Base-by-base conservation (phyloP, 768 basidiomycete species). In the Boletellus ananas region DNA sequence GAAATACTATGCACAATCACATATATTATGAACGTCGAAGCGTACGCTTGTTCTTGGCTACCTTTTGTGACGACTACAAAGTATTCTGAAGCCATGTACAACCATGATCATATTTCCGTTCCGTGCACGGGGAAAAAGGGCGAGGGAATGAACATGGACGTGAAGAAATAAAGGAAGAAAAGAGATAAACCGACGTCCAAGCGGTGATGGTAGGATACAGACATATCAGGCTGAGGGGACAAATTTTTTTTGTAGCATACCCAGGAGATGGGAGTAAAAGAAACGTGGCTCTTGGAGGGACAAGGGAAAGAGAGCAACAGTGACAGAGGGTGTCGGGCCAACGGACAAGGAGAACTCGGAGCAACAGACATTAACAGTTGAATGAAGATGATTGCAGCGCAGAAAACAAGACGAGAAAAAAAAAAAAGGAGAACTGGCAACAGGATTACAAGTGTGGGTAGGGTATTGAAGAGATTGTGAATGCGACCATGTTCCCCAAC, bases 191-290 rank as follows among this genome's bases (percentile, higher is more conserved):
- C 42, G 38, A 43, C 33, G 54, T 62, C 57, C 60, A 33, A 37
- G 42, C 33, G 47, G 45, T 44, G 57, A 56, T 38, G 51, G 56
- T 70, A 69, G 50, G 54, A 50, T 68, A 68, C 66, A 68, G 31
- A 64, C 52, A 58, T 57, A 59, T 58, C 56, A 53, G 20, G n/a
- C 43, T 43, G 17, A 49, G 43, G 41, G 47, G 48, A 59, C 29
- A 29, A 49, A 66, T 64, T 64, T 63, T 44, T 25, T 62, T 58
- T 58, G 57, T 50, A 50, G 53, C 48, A 51, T 52, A 46, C 23
- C 23, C 7, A 6, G 23, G 16, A 38, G 14, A 38, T 27, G 20
- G 45, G 35, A 52, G 51, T 34, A 61, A 35, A 17, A n/a, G 34
- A 14, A 12, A 12, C 27, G 34, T 35, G 43, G 10, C 27, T 14